phyloP scores from a whole-genome alignment of 2,329 filamentous ascomycete species.

The Penicillium sumatraense region DNA sequence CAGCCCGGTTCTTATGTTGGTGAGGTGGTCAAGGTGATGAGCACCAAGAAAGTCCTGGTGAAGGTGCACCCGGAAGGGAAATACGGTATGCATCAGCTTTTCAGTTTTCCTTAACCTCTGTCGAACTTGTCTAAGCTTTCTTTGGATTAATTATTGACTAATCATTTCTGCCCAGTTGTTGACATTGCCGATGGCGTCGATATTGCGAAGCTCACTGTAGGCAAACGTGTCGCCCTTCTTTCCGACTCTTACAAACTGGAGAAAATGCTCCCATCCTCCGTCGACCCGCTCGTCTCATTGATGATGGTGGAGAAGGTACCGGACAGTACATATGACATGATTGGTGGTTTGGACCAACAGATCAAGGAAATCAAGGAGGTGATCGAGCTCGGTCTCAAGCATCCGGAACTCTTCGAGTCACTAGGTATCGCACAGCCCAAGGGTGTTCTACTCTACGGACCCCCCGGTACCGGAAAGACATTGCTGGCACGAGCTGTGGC shows the following conservation, averaged over 20 bases:
- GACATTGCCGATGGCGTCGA: conserved; percentile 95
- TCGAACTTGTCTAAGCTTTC: neutral
- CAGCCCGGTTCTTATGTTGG: conserved; percentile 98
- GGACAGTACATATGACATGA: conserved; percentile 99
- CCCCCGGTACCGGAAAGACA: conserved; percentile 96
- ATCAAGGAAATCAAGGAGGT: conserved; percentile 99
- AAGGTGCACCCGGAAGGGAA: conserved; percentile 99
- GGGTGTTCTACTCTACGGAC: conserved; percentile 93
- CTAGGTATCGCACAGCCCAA: conserved; percentile 98
- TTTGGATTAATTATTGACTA: neutral
- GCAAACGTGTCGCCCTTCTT: conserved; percentile 94
- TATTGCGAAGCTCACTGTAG: conserved; percentile 91
- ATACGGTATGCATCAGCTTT: conserved; percentile 87
- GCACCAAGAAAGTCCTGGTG: conserved; percentile 97
- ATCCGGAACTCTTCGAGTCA: conserved; percentile 98
- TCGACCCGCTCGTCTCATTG: conserved; percentile 96
- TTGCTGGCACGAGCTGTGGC: conserved; percentile 92
- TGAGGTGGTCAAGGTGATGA: conserved; percentile 99
- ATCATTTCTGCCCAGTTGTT: conserved; percentile 69
- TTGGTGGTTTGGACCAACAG: conserved; percentile 96
- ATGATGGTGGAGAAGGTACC: conserved; percentile 99
- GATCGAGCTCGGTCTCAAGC: conserved; percentile 96
- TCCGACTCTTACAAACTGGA: conserved; percentile 99
- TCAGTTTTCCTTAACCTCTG: no score
- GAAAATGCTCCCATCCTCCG: conserved; percentile 96